phyloP scores from a whole-genome alignment of 2,329 filamentous ascomycete species.

The Monilinia aucupariae region DNA sequence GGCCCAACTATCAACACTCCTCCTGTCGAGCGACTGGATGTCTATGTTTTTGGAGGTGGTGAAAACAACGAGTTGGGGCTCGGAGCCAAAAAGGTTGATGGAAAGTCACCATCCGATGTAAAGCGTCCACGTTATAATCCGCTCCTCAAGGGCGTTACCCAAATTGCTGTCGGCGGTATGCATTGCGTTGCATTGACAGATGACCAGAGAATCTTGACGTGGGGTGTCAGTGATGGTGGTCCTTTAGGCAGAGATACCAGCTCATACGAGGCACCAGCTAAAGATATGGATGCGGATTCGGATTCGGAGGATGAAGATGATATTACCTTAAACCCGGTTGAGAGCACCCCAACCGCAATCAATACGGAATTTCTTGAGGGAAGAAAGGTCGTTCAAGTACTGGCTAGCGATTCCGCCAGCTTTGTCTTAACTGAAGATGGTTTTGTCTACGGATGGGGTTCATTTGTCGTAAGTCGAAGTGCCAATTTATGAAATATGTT shows the following conservation, averaged over 20 bases:
- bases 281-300: slow-evolving; percentile 47
- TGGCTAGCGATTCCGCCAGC: slow-evolving; percentile 67
- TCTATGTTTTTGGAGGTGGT: slow-evolving; percentile 78
- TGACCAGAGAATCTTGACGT: slow-evolving; percentile 76
- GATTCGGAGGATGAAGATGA: slow-evolving; percentile 43
- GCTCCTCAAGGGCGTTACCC: slow-evolving; percentile 61
- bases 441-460: slow-evolving; percentile 77
- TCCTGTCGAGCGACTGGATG: slow-evolving; percentile 45
- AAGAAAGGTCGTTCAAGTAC: slow-evolving; percentile 38
- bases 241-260: slow-evolving; percentile 70
- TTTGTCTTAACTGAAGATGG: slow-evolving; percentile 73
- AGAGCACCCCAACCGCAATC: slow-evolving; percentile 55
- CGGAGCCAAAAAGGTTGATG: slow-evolving; percentile 57
- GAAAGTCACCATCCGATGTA: slow-evolving; percentile 61
- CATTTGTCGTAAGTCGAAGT: slow-evolving; percentile 56
- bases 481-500: background rate
- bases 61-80: slow-evolving; percentile 77
- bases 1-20: background rate
- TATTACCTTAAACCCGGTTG: slow-evolving; percentile 64
- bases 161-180: slow-evolving; percentile 76
- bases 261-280: slow-evolving; percentile 51
- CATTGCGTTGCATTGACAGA: slow-evolving; percentile 71
- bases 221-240: slow-evolving; percentile 83
- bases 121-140: slow-evolving; percentile 68
- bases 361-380: background rate